Evolutionary conservation across 176 grass and related monocot species (phyloP).

Genomic region (Zea mays): Zm-B73-REFERENCE-NAM-5.0 NC_050096.1:207647001-207647500

Average conservation of each 20-base stretch:
- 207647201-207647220: neutral
- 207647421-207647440: too few species aligned
- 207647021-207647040: constrained; percentile 64
- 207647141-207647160: neutral
- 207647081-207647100: neutral
- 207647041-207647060: constrained; percentile 68
- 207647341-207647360: neutral
- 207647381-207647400: too few species aligned
- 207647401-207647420: too few species aligned
- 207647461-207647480: too few species aligned
- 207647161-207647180: neutral
- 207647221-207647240: neutral
- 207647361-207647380: neutral
- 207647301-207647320: neutral
- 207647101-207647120: neutral
- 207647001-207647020: constrained; percentile 96
- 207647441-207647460: too few species aligned
- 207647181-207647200: neutral
- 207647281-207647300: constrained; percentile 8
- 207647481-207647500: too few species aligned
- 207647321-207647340: neutral
- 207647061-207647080: constrained; percentile 21
- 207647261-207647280: neutral
- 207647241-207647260: neutral
- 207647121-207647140: neutral